These are phyloP conservation scores for Pulicaria dysenterica DNA, from an alignment of 129 eudicot species.

Conservation along the genomic window DNA sequence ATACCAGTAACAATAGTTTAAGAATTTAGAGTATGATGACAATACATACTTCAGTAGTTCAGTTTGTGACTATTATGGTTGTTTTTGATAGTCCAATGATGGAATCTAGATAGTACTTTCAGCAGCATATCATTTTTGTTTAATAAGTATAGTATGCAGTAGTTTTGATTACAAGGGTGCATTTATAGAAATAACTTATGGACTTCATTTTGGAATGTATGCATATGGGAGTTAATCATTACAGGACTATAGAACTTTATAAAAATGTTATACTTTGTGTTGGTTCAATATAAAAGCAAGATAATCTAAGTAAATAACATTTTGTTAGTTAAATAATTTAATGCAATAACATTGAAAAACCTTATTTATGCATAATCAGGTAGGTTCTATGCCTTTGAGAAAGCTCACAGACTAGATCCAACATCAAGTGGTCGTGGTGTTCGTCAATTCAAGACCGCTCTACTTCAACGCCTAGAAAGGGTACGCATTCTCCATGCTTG, in stretches of 20 bases:
- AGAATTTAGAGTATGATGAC: too few relatives aligned
- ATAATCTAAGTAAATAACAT: neutral
- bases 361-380: slow-evolving; percentile 49
- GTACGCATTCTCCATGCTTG: slow-evolving; percentile 36
- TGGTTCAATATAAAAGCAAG: neutral
- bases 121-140: neutral
- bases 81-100: too few relatives aligned
- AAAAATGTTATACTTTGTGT: neutral
- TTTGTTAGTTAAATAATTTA: neutral
- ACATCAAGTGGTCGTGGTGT: slow-evolving; percentile 98
- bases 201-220: neutral
- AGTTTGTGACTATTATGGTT: too few relatives aligned
- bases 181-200: neutral
- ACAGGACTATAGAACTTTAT: neutral
- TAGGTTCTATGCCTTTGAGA: slow-evolving; percentile 93
- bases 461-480: slow-evolving; percentile 88
- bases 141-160: neutral
- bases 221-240: neutral
- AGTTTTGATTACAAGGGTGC: too few relatives aligned
- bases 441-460: slow-evolving; percentile 91
- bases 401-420: slow-evolving; percentile 89
- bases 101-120: neutral
- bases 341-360: neutral
- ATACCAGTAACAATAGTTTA: too few relatives aligned
- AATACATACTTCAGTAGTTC: too few relatives aligned